These are phyloP conservation scores for Moniliella sp. DNA, from an alignment of 1,284 basidiomycete species.

Conservation along the genomic window DNA sequence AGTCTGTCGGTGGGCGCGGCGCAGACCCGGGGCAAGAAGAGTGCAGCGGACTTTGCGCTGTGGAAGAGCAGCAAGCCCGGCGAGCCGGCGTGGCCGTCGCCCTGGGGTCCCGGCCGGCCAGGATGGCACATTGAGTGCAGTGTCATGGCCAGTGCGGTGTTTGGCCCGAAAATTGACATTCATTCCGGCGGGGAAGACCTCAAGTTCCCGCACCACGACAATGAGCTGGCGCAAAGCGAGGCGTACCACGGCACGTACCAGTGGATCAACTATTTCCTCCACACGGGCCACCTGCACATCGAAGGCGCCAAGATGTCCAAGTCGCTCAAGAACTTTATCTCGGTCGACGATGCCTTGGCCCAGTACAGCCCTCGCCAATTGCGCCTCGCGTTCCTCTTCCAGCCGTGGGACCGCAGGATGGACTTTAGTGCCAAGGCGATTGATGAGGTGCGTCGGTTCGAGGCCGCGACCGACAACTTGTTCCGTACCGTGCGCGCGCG, in stretches of 20 bases:
- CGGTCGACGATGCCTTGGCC: slow-evolving; percentile 81
- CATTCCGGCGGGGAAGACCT: slow-evolving; percentile 92
- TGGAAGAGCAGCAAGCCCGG: slow-evolving; percentile 83
- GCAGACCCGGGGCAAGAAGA: slow-evolving; percentile 43
- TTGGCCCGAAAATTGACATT: slow-evolving; percentile 85
- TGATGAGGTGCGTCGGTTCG: slow-evolving; percentile 49
- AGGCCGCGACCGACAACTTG: slow-evolving; percentile 52
- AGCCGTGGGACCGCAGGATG: slow-evolving; percentile 73
- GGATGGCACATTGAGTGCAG: slow-evolving; percentile 99
- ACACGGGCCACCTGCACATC: slow-evolving; percentile 94
- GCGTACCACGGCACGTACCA: slow-evolving; percentile 45
- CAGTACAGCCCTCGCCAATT: slow-evolving; percentile 70
- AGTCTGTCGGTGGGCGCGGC: slow-evolving; percentile 40
- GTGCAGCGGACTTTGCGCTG: slow-evolving; percentile 64
- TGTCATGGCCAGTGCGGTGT: slow-evolving; percentile 83
- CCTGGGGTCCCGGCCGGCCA: slow-evolving; percentile 87
- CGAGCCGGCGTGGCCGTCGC: slow-evolving; percentile 89
- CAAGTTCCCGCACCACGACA: slow-evolving; percentile 96
- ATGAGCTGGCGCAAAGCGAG: slow-evolving; percentile 91
- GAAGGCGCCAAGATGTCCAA: slow-evolving; percentile 99
- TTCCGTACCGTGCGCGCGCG: slow-evolving; percentile 70
- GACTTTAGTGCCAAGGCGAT: slow-evolving; percentile 74
- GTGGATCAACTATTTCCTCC: slow-evolving; percentile 98
- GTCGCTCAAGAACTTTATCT: slow-evolving; percentile 96
- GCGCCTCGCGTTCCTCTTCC: slow-evolving; percentile 75